Evolutionary conservation across 495 filamentous ascomycete species (phyloP), one percentile per base, ranked within the genome.

Genomic region (Neurospora tetraspora): DNA sequence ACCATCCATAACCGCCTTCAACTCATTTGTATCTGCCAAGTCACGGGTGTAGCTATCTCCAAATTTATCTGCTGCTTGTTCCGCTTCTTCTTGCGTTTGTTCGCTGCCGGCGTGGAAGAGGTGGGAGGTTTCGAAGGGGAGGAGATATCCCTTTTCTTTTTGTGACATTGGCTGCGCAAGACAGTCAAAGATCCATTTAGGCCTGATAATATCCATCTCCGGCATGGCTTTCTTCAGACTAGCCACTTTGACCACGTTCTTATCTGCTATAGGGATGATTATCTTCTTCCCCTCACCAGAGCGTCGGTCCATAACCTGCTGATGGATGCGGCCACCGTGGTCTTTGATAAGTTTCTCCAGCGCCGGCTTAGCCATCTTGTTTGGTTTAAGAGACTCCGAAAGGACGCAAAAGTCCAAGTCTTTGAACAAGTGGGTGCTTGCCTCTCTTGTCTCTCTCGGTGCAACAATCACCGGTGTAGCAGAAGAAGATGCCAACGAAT

Each of bases 311-410:
- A 65, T 0, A 1, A 92, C 87, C 9, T 88, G 89, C 78, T 97
- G 94, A 59, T 89, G 91, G 59, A 97, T 87, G 43, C 84, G 89
- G n/a, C 94, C 96, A 31, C 96, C 96, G 71, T 98, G 89, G 27
- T 89, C 85, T 80, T 98, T 98, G 76, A 98, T 88, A 1, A 98
- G 83, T 53, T 90, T 86, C 78, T 98, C 94, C n/a, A 98, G 81
- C 69, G 94, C 90, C 0, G 87, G 84, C 78, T 98, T 98, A 38
- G 87, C 84, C 77, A 88, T 92, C 82, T 93, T 95, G 18, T 82
- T 72, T 1, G 82, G 84, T 18, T 76, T 74, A 8, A 83, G 68
- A 73, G 80, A 78, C 59, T 86, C 83, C 7, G 80, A 84, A 36
- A 87, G 74, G 75, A 83, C 86, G 86, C 90, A 97, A 78, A 99